Base-by-base conservation (phyloP, 2,329 filamentous ascomycete genomes). In the Aspergillus sp. region DNA sequence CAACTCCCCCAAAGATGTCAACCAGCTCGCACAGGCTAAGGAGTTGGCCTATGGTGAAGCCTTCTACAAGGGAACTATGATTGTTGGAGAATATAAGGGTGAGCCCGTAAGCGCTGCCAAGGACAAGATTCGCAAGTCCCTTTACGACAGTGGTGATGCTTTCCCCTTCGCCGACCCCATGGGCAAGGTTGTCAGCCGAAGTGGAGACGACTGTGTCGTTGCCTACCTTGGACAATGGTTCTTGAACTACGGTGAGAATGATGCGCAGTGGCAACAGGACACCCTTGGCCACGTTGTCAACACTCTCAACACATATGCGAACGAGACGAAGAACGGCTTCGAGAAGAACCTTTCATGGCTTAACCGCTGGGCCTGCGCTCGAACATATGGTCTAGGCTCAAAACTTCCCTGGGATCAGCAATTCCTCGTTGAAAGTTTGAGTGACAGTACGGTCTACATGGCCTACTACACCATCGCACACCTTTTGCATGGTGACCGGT, bases 191-290 rank as follows among this genome's bases (percentile, higher is more conserved):
- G 86, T 96, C 60, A 93, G 89, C 70, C 85, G 95, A 75, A 96
- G 90, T 66, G 91, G 89, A 27, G 93, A 98, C 70, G 91, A 96
- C 66, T 98, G 95, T 73, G 92, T 96, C 58, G 93, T 95, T 59
- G 90, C 92, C 31, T 87, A 93, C 64, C 87, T 98, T 70, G 93
- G 97, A 68, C 95, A 99, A 77, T 99, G 95, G 93, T 99, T 96
- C 78, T 81, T 99, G 68, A 93, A 97, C 77, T 99, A 99, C 70
- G 95, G 95, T 61, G 90, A 93, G 77, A 90, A 91, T 61, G 85
- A 88, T 66, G 77, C 79, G 44, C 84, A 88, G 50, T 98, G 95
- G 95, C 90, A 90, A 70, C 79, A 90, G 62, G 81, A 84, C 44
- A 91, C 90, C 14, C 80, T 93, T 54, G 83, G 88, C 64, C 88